These are phyloP conservation scores for Linderniella brevidens DNA, from an alignment of 257 asterid genomes.

Conservation along the genomic window DNA sequence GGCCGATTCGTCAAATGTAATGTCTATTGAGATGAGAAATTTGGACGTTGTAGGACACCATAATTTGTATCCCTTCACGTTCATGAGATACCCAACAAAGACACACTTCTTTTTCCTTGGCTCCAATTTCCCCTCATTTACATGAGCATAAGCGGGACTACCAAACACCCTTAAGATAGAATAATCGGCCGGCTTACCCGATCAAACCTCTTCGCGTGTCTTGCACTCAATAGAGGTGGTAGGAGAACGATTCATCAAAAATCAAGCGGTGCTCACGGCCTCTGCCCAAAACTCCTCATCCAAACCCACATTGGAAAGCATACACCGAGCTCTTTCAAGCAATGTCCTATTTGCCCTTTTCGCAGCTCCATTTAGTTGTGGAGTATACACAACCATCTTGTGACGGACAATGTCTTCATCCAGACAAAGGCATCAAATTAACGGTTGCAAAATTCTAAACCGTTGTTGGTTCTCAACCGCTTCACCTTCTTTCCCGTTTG, in stretches of 20 bases:
- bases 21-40: neutral
- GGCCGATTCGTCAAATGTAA: neutral
- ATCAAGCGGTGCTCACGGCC: neutral
- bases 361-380: neutral
- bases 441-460: neutral
- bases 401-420: neutral
- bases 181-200: too few species aligned
- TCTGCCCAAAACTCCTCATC: neutral
- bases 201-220: neutral
- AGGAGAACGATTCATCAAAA: neutral
- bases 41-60: neutral
- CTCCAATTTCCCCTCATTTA: neutral
- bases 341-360: neutral
- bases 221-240: neutral
- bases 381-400: neutral
- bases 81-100: neutral
- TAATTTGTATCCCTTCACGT: neutral
- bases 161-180: neutral
- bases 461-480: neutral
- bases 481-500: neutral
- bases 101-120: neutral
- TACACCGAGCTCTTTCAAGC: neutral
- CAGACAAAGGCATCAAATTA: neutral
- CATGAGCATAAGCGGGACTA: neutral
- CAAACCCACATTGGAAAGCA: neutral